These are phyloP conservation scores for Kwoniella mangroviensis DNA, from an alignment of 768 basidiomycete species.

Conservation along the genomic window DNA sequence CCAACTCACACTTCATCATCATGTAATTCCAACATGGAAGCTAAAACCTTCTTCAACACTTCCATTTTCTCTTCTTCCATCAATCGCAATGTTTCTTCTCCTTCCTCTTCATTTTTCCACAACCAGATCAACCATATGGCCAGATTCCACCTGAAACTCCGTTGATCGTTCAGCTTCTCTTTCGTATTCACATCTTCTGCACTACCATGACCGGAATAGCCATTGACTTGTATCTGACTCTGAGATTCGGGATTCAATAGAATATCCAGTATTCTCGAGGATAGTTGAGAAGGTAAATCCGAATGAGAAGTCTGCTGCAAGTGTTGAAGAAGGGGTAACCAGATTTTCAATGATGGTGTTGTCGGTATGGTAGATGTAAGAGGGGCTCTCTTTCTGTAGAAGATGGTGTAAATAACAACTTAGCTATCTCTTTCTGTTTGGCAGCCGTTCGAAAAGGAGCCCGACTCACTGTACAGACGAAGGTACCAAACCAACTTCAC, in stretches of 20 bases:
- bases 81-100: background rate
- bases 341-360: slow-evolving; percentile 41
- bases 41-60: background rate
- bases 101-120: slow-evolving; percentile 4
- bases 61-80: slow-evolving; percentile 12
- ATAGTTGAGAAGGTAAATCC: slow-evolving; percentile 16
- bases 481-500: slow-evolving; percentile 78
- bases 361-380: slow-evolving; percentile 18
- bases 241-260: slow-evolving; percentile 12
- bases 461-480: slow-evolving; percentile 84
- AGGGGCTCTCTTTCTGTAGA: slow-evolving; percentile 3
- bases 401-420: background rate
- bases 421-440: background rate
- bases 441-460: too few relatives aligned
- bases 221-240: background rate
- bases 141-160: slow-evolving; percentile 25
- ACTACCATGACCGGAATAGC: background rate
- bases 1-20: slow-evolving; percentile 26
- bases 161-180: background rate
- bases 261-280: slow-evolving; percentile 30
- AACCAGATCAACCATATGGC: slow-evolving; percentile 20
- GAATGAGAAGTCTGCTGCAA: slow-evolving; percentile 23
- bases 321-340: slow-evolving; percentile 45
- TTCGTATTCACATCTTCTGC: background rate
- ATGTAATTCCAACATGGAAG: slow-evolving; percentile 15